Conservation (phyloP, 2,329 filamentous ascomycete genomes). For the Aspergillus japonicus region DNA sequence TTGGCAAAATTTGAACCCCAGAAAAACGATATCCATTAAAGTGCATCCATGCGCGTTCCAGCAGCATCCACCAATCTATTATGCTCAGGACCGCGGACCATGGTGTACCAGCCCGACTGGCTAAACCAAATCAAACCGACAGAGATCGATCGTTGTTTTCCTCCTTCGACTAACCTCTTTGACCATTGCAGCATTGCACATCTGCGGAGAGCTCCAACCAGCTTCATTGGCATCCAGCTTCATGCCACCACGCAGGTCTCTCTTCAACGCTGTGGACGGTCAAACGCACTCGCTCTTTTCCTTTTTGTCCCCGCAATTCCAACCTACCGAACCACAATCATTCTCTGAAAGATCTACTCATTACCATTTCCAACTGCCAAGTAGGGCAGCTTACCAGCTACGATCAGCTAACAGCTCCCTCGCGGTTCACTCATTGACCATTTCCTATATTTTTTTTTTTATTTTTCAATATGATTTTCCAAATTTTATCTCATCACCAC, state of each 20-base stretch:
- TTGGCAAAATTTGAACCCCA: neutral
- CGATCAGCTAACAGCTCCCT: neutral
- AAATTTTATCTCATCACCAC: conserved; percentile 3
- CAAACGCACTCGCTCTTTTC: conserved; percentile 15
- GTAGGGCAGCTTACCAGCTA: neutral
- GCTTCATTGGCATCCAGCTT: neutral
- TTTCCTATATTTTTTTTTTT: conserved; percentile 4
- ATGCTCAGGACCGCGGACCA: neutral
- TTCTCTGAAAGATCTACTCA: conserved; percentile 9
- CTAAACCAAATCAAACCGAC: conserved; percentile 1
- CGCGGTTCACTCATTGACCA: neutral
- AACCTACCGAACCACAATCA: conserved; percentile 9
- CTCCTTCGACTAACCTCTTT: neutral
- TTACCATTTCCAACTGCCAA: neutral
- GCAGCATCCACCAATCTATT: neutral
- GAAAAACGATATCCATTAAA: neutral
- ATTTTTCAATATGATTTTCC: conserved; percentile 12
- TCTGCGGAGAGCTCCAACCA: neutral
- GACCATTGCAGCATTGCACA: conserved; percentile 4
- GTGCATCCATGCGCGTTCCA: neutral
- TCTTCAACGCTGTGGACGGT: conserved; percentile 12
- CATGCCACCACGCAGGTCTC: neutral
- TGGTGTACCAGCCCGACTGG: neutral
- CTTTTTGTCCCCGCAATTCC: conserved; percentile 12
- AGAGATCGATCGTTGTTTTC: conserved; percentile 4